Base-by-base conservation (phyloP, 2,329 filamentous ascomycete genomes). In the Botrytis aclada region DNA sequence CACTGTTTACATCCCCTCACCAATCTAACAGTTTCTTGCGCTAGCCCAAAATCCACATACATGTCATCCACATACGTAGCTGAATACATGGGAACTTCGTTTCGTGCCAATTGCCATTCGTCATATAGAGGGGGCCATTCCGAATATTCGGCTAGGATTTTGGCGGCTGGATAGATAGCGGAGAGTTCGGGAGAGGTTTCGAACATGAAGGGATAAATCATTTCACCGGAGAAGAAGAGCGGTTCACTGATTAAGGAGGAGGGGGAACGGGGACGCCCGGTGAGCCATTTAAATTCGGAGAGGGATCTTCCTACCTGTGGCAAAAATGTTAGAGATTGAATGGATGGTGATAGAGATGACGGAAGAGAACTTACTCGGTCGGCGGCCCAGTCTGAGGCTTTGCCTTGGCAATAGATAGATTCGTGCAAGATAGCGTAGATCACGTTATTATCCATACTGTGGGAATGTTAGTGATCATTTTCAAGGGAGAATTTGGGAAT, bases 181-280 rank as follows among this genome's bases (percentile, higher is more conserved):
- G 83, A 83, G 32, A 98, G 88, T 81, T 97, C 94, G 0, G 89
- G 85, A 79, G 93, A 95, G 25, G 91, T 91, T 54, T 94, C 89
- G 77, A 97, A 95, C 86, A 95, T 92, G 82, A 93, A 92, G 0
- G 92, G 91, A 81, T 90, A 97, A 69, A 97, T 88, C 94, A 97
- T 98, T 83, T 98, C 95, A 74, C 95, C 94, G 0, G 93, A 94
- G 83, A 98, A 97, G 81, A 88, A 92, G 34, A 96, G 84, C 0
- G 91, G 90, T 75, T 83, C 76, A 54, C 82, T 78, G 29, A 84
- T 78, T 70, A 84, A 82, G 37, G 79, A 78, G 3, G 80, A 77
- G 74, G 82, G 79, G 12, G 75, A 77, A 58, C 77, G 75, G 6
- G 79, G 79, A 6, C 76, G 74, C 25, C 73, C 75, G 3, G 76